Percentiles rank a stretch among this genome's conserved stretches.
Conservation (phyloP, 257 asterid genomes). For the Ligustrum vulgare region DNA sequence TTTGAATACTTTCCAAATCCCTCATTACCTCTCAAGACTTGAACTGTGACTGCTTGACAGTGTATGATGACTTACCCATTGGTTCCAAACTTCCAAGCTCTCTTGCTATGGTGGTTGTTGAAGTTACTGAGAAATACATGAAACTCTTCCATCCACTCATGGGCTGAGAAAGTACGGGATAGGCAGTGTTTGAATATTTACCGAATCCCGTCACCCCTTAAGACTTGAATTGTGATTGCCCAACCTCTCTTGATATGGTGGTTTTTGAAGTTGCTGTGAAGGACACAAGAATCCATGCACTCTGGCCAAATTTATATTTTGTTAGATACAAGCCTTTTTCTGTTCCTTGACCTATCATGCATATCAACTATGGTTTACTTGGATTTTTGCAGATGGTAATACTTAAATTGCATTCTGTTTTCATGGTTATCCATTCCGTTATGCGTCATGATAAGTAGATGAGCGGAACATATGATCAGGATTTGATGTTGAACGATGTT, state of each 20-base stretch:
- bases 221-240: not conserved
- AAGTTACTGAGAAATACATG: not conserved
- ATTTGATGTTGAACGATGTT: conserved; percentile 27
- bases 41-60: not conserved
- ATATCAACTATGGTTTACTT: not conserved
- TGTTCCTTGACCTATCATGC: not conserved
- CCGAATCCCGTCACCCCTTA: not conserved
- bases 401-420: not conserved
- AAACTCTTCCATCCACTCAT: not conserved
- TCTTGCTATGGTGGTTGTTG: conserved; percentile 1
- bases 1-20: not conserved
- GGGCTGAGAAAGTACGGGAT: not conserved
- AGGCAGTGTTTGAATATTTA: not conserved
- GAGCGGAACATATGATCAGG: conserved; percentile 22
- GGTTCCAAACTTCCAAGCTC: not conserved
- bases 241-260: not conserved
- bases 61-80: not conserved
- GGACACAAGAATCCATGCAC: not conserved
- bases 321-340: not conserved
- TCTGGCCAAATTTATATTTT: not conserved
- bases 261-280: not conserved
- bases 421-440: not conserved
- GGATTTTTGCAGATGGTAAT: not conserved
- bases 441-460: conserved; percentile 8
- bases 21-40: not conserved